These are phyloP conservation scores for Termitomyces sp. DNA, from an alignment of 768 basidiomycete species.

Conservation along the genomic window DNA sequence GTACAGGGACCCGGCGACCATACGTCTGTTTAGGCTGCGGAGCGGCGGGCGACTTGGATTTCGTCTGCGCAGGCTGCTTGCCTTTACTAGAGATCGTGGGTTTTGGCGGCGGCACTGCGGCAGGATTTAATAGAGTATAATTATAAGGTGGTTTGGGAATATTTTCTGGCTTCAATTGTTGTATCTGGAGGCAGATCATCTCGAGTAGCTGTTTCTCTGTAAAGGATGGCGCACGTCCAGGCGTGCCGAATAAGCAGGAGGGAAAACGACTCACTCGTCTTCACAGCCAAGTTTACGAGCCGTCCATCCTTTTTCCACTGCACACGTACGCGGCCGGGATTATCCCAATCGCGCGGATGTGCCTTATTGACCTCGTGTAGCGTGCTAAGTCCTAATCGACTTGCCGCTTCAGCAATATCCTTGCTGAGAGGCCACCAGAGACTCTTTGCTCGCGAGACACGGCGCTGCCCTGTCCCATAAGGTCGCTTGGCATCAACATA, in stretches of 20 bases:
- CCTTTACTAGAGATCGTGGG: constrained; percentile 36
- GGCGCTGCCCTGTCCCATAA: constrained; percentile 75
- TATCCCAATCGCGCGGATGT: constrained; percentile 97
- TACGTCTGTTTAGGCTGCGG: constrained; percentile 23
- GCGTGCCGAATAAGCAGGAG: not conserved
- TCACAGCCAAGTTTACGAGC: constrained; percentile 61
- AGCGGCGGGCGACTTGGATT: constrained; percentile 36
- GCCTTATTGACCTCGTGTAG: constrained; percentile 87
- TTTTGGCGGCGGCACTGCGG: constrained; percentile 25
- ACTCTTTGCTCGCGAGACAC: constrained; percentile 71
- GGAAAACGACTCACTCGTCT: constrained; percentile 56
- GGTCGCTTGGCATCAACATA: constrained; percentile 95
- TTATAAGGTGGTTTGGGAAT: constrained; percentile 62
- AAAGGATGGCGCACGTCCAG: not conserved
- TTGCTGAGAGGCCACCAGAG: constrained; percentile 96
- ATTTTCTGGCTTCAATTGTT: constrained; percentile 64
- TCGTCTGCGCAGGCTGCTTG: constrained; percentile 42
- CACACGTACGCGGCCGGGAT: constrained; percentile 91
- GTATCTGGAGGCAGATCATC: constrained; percentile 68
- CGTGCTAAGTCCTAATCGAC: constrained; percentile 67
- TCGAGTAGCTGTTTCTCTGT: constrained; percentile 79
- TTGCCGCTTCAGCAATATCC: constrained; percentile 84
- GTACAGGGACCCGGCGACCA: constrained; percentile 53
- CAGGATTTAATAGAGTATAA: constrained; percentile 20
- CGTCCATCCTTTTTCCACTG: constrained; percentile 82